Base-by-base conservation (phyloP, 768 basidiomycete species). In the Mycena albidolilacea region DNA sequence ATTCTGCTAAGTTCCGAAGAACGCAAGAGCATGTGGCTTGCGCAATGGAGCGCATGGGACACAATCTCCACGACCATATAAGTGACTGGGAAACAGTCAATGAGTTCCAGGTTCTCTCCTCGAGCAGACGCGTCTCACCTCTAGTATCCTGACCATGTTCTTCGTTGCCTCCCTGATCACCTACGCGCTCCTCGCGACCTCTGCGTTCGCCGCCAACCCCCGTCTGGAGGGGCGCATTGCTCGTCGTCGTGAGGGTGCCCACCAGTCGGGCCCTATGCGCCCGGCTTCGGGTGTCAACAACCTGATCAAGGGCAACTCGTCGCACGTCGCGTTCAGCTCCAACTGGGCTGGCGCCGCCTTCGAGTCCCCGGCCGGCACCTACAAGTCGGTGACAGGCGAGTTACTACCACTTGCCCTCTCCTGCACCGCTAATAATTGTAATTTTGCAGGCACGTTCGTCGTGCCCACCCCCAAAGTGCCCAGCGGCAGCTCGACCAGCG, bases 291-390 rank as follows among this genome's bases (percentile, higher is more conserved):
- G 64, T 17, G 19, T 39, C n/a, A 17, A 5, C 23, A 60, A 52
- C 63, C 44, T 68, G 30, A 15, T 67, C 23, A 66, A 65, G 48
- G 21, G 38, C n/a, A 68, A 73, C 67, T 44, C 15, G 48, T 38
- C 72, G 17, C 67, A 73, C 63, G 63, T 69, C 60, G 78, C 78
- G 74, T 81, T 79, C 80, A 80, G 79, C 76, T 71, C 75, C 38
- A 83, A 83, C 81, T 84, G 83, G 83, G 76, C 83, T 50, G 82
- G 83, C 43, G 82, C 81, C 30, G 80, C 81, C 52, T 80, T 77
- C 69, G 77, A 78, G 66, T 71, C 79, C 37, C 57, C 77, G 64
- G 59, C 75, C 8, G 80, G 75, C 61, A 83, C 81, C 37, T 83
- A 73, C 81, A 81, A 79, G 76, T 77, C 80, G 38, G 82, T 83